Base-by-base conservation (phyloP, 257 asterid species). In the Plantago ovata region DNA sequence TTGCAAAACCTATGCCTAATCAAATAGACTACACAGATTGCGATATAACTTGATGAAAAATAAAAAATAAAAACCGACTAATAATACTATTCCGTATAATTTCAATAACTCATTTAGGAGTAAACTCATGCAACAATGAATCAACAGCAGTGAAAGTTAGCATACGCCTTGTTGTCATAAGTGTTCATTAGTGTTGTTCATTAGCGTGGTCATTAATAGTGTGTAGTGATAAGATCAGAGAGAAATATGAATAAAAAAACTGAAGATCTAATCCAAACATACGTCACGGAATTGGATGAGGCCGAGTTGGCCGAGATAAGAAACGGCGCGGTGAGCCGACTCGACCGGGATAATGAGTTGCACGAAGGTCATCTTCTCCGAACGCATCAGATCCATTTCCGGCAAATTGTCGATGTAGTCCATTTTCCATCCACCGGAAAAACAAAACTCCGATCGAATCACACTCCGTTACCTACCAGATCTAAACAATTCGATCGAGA, bases 301-400 rank as follows among this genome's bases (percentile, higher is more conserved):
- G 65, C 97, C 97, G 73, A 93, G 94, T 50, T 79, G 83, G 48
- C 96, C 97, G 53, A 89, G 95, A 68, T 93, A 93, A 60, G 97
- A 79, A 61, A 93, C 64, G 63, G 97, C 95, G 56, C 89, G 96
- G 72, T 89, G 96, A 74, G 96, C 96, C 13, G 99, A 84, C 69
- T 93, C 97, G 59, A 86, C 88, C 28, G 99, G 99, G 46, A 93
- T 81, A 49, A 93, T 93, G 64, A 93, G 95, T 62, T 89, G 99
- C 70, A 82, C 95, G 23, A 75, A 77, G 60, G 80, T 79, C 99
- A 93, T 89, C 87, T 83, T 80, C 87, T 93, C 97, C 69, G 97
- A 90, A 73, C 97, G 95, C 95, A 90, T 90, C 93, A 90, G 95
- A 86, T 90, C 97, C 97, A 90, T 84, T 63, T 71, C 57, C 16